These are phyloP conservation scores for Solanum chacoense DNA, from an alignment of 305 asterid species.

Conservation along the genomic window DNA sequence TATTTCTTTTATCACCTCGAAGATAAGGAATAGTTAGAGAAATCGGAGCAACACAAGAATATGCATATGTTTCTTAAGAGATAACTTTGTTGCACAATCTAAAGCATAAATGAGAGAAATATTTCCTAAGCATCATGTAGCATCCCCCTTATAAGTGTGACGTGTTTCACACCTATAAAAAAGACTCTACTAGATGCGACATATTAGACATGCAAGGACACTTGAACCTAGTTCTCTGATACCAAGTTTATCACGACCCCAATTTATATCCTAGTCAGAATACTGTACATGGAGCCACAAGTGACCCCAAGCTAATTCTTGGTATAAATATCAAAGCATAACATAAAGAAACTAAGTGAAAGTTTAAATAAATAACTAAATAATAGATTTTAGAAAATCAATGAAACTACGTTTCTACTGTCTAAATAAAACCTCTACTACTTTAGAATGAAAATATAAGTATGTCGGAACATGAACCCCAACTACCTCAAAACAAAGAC, in stretches of 20 bases:
- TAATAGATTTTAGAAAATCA: not conserved
- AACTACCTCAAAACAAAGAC: no score
- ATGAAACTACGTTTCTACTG: not conserved
- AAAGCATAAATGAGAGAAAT: not conserved
- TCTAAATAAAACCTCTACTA: not conserved
- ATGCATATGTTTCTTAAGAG: not conserved
- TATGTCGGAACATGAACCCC: not conserved
- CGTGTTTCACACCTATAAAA: not conserved
- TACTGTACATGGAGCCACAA: not conserved
- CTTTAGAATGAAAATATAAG: not conserved
- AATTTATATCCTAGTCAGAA: no score
- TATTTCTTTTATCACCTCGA: not conserved
- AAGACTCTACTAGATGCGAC: not conserved
- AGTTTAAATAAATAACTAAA: not conserved
- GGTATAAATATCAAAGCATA: not conserved
- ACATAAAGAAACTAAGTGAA: not conserved
- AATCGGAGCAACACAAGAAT: no score
- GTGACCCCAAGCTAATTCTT: not conserved
- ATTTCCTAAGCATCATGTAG: not conserved
- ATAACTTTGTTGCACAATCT: not conserved
- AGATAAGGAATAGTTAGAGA: not conserved
- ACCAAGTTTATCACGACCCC: not conserved
- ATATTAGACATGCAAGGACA: not conserved
- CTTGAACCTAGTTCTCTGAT: not conserved
- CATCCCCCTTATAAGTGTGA: not conserved